These are phyloP conservation scores for Salix purpurea DNA, from an alignment of 345 rosid species.

Conservation along the genomic window DNA sequence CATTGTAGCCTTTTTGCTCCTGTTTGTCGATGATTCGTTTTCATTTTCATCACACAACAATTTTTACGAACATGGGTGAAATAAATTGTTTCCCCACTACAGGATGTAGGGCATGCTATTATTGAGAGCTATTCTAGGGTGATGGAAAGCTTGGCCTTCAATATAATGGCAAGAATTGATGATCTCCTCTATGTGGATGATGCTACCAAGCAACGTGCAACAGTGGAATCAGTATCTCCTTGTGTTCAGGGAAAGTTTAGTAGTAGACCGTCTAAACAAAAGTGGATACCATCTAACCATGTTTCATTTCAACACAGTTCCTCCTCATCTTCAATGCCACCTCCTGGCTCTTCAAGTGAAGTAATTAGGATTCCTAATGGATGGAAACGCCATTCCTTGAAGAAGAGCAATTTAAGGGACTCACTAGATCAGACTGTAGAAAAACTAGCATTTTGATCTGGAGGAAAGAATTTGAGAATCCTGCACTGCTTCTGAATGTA, in stretches of 20 bases:
- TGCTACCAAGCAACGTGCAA: conserved; percentile 38
- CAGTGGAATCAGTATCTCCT: conserved; percentile 17
- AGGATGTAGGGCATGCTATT: conserved; percentile 48
- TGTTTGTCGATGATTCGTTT: not conserved
- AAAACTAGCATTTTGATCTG: conserved; percentile 25
- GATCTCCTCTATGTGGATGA: conserved; percentile 42
- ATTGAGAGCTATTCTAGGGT: conserved; percentile 53
- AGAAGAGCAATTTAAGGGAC: conserved; percentile 16
- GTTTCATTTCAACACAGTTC: conserved; percentile 11
- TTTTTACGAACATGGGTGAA: not conserved
- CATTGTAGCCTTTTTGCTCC: not conserved
- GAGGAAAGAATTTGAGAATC: not conserved
- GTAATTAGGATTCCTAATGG: conserved; percentile 7
- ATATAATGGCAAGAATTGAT: conserved; percentile 38
- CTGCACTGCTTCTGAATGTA: not conserved
- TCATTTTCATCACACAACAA: not conserved
- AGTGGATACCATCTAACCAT: conserved; percentile 18
- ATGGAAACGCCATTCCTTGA: not conserved
- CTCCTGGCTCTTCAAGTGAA: conserved; percentile 8
- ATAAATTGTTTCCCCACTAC: not conserved
- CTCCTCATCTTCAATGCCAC: conserved; percentile 1
- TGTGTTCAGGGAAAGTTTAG: conserved; percentile 16
- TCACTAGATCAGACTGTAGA: conserved; percentile 8
- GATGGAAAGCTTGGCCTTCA: conserved; percentile 45
- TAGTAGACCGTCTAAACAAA: conserved; percentile 18